A percentile compares a stretch with the other conserved stretches of the same genome.
Conservation (phyloP, 768 basidiomycete genomes). For the Phylloporus sp. region DNA sequence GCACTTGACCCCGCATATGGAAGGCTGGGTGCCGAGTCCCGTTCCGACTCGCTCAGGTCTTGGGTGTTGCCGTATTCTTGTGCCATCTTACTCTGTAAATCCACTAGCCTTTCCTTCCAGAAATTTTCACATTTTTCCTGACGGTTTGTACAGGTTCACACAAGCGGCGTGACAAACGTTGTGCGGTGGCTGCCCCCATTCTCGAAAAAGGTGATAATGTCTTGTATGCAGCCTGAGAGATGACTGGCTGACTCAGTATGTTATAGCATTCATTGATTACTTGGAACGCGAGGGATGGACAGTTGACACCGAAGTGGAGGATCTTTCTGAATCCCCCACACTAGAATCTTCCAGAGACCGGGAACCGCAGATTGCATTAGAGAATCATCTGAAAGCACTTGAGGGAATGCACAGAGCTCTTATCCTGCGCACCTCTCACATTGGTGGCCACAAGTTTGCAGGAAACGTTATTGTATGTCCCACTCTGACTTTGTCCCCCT, state of each 20-base stretch:
- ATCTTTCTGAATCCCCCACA: conserved; percentile 36
- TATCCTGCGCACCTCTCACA: conserved; percentile 83
- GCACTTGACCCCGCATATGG: conserved; percentile 58
- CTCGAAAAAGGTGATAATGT: conserved; percentile 62
- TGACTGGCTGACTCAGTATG: background rate
- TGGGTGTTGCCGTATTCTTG: conserved; percentile 89
- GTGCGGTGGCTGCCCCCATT: conserved; percentile 80
- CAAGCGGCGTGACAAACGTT: conserved; percentile 89
- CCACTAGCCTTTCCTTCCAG: background rate
- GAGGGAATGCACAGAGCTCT: conserved; percentile 63
- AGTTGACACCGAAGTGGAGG: conserved; percentile 70
- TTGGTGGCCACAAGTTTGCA: conserved; percentile 91
- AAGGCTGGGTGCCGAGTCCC: conserved; percentile 41
- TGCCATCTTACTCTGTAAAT: conserved; percentile 82
- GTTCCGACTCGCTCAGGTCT: conserved; percentile 51
- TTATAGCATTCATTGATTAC: conserved; percentile 55
- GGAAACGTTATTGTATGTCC: conserved; percentile 83
- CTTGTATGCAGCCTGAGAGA: conserved; percentile 13
- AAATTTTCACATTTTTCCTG: background rate
- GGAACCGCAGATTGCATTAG: conserved; percentile 54
- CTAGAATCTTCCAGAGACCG: conserved; percentile 20
- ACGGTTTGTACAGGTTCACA: conserved; percentile 68
- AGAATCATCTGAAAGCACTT: conserved; percentile 44
- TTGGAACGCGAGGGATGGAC: conserved; percentile 71
- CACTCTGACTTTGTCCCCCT: background rate